Percentiles rank a stretch among this genome's conserved stretches.
These are phyloP conservation scores for Crepidotus variabilis DNA, from an alignment of 768 basidiomycete species.

Conservation along the genomic window DNA sequence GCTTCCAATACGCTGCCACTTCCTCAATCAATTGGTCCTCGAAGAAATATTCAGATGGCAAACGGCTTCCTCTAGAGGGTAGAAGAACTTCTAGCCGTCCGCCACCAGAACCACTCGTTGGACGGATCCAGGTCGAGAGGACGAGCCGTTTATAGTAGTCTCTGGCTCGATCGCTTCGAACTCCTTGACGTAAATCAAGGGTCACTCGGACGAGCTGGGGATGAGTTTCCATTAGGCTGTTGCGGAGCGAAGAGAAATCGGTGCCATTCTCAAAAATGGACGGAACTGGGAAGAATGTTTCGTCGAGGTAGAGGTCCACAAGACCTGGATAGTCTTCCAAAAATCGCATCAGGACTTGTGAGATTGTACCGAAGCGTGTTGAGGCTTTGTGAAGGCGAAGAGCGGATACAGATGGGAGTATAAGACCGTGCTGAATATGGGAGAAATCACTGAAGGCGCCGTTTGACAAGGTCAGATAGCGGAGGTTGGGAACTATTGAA, in stretches of 20 bases:
- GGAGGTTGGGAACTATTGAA: not conserved
- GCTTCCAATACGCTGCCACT: not conserved
- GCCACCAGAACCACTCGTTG: not conserved
- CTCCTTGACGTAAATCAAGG: not conserved
- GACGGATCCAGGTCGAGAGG: not conserved
- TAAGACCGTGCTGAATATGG: not conserved
- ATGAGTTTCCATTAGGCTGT: not conserved
- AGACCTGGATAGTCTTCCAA: not conserved
- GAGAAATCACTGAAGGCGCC: not conserved
- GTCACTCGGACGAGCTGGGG: not conserved
- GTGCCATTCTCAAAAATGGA: not conserved
- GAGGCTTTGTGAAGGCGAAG: not conserved
- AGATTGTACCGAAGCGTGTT: not conserved
- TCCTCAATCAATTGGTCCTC: not conserved
- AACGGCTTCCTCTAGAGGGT: not conserved
- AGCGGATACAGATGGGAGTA: not conserved
- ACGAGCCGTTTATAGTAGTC: not conserved
- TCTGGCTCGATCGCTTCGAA: not conserved
- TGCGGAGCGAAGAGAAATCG: not conserved
- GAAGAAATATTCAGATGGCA: not conserved
- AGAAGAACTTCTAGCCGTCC: not conserved
- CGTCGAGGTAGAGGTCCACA: not conserved
- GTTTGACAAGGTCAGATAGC: not conserved
- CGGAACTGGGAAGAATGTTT: not conserved
- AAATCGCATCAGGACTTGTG: not conserved